These are phyloP conservation scores for Penicillium sp. DNA, from an alignment of 2,329 filamentous ascomycete species.

Conservation along the genomic window DNA sequence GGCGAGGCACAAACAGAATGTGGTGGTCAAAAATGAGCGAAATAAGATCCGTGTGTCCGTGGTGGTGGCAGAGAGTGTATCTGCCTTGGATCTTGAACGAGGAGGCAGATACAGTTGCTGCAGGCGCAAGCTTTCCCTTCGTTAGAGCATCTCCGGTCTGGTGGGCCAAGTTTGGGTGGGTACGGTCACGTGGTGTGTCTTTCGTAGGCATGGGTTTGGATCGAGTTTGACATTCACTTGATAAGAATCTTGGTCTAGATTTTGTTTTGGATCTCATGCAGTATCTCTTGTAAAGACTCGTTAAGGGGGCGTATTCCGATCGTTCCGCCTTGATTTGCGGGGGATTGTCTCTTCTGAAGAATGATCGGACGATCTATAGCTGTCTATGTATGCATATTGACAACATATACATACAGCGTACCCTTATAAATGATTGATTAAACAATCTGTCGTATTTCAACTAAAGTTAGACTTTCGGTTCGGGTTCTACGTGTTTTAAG, in stretches of 20 bases:
- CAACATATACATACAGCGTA: neutral
- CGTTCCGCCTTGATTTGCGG: neutral
- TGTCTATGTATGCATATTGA: neutral
- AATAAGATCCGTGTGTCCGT: neutral
- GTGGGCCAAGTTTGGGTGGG: slow-evolving; percentile 10
- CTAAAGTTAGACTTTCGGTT: no score
- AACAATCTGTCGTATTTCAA: no score
- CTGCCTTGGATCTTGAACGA: slow-evolving; percentile 10
- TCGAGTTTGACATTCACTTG: neutral
- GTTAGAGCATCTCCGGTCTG: slow-evolving; percentile 8
- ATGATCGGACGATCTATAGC: neutral
- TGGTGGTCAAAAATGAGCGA: slow-evolving; percentile 2
- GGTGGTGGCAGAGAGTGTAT: slow-evolving; percentile 6
- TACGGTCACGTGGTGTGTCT: slow-evolving; percentile 2
- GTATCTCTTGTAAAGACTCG: neutral
- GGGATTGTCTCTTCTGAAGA: neutral
- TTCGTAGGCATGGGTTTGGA: neutral
- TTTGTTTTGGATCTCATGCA: neutral
- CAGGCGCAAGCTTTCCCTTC: slow-evolving; percentile 13
- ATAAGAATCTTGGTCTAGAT: neutral
- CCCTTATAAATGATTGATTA: neutral
- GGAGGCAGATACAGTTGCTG: slow-evolving; percentile 14
- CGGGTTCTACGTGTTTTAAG: no score
- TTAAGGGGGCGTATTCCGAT: neutral
- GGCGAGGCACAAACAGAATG: slow-evolving; percentile 4